A percentile compares a stretch with the other conserved stretches of the same genome.
Conservation (phyloP, 2,329 filamentous ascomycete species). For the Aspergillus fructus region DNA sequence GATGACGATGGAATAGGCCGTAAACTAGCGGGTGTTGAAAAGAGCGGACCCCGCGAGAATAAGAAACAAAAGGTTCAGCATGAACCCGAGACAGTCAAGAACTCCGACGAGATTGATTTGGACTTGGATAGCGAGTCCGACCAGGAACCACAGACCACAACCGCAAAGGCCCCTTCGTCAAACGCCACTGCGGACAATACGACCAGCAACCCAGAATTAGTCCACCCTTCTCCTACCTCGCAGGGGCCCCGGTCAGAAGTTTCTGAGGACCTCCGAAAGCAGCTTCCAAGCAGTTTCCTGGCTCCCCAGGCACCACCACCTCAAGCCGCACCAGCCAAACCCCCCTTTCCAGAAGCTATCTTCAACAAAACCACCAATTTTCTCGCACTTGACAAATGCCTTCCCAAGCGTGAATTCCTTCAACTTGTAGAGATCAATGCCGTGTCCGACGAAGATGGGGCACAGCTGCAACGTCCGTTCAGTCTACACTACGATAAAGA, state of each 20-base stretch:
- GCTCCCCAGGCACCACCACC: slow-evolving; percentile 33
- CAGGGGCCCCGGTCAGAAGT: slow-evolving; percentile 41
- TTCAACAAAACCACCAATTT: slow-evolving; percentile 79
- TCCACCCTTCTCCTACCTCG: background rate
- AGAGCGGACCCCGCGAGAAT: slow-evolving; percentile 8
- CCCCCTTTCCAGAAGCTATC: slow-evolving; percentile 69
- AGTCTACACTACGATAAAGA: slow-evolving; percentile 81
- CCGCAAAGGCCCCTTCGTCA: background rate
- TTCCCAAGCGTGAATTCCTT: slow-evolving; percentile 75
- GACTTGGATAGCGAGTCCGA: slow-evolving; percentile 28
- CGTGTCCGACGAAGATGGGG: slow-evolving; percentile 34
- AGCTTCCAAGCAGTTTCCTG: slow-evolving; percentile 74
- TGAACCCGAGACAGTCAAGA: slow-evolving; percentile 39
- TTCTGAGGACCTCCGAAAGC: slow-evolving; percentile 65
- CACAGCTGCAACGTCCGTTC: slow-evolving; percentile 47
- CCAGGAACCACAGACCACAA: background rate
- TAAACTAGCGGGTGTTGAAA: slow-evolving; percentile 23
- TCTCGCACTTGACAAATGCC: slow-evolving; percentile 87
- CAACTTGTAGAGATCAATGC: slow-evolving; percentile 69
- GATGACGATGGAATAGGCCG: slow-evolving; percentile 27
- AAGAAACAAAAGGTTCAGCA: slow-evolving; percentile 25
- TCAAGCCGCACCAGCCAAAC: slow-evolving; percentile 47
- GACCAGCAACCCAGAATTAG: background rate
- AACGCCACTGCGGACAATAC: background rate
- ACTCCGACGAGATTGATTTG: slow-evolving; percentile 50